Base-by-base conservation (phyloP, 108 stramenopile genomes). In the Thalassiosira profunda region DNA sequence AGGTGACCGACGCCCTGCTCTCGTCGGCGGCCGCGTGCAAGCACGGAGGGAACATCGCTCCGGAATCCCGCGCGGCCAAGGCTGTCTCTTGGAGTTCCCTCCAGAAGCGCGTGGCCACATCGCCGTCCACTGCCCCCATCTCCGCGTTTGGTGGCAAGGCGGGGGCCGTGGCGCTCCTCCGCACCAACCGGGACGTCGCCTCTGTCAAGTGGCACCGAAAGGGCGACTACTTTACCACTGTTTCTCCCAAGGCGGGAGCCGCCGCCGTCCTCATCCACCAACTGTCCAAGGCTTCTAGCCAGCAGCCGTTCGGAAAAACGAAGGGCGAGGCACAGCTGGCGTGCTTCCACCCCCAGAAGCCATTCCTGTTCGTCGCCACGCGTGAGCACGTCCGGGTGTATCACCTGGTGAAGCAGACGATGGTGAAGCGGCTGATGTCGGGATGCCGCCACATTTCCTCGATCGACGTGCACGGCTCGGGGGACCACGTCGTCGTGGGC, bases 381-480 rank as follows among this genome's bases (percentile, higher is more conserved):
- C 93, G 93, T 60, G 87, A 95, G 58, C 86, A 96, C 58, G 92
- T 99, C 28, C 86, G 97, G 28, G 74, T 99, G 10, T 99, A 98
- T 79, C 97, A 99, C 74, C 75, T 99, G 34, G 86, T 97, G 26
- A 92, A 98, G 67, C 98, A 99, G 81, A 62, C 74, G 2, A 91
- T 97, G 88, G 88, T 97, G 53, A 96, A 93, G 62, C 75, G 93
- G 49, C 72, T 99, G 30, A 56, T 90, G 28, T 91, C 95, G 17
- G 97, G 97, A 28, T 96, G 96, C 51, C 91, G 96, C 49, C 98
- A 98, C 95, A 97, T 99, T 71, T 97, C 97, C 29, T 96, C 92
- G 26, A 63, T 99, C 48, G 96, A 96, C 72, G 74, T 99, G 0
- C 99, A 99, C 67, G 81, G 87, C 3, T 86, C 90, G 0, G 99